A percentile compares a stretch with the other conserved stretches of the same genome.
phyloP scores from a whole-genome alignment of 1,139 yeast genomes.

The Wickerhamomyces sp. region DNA sequence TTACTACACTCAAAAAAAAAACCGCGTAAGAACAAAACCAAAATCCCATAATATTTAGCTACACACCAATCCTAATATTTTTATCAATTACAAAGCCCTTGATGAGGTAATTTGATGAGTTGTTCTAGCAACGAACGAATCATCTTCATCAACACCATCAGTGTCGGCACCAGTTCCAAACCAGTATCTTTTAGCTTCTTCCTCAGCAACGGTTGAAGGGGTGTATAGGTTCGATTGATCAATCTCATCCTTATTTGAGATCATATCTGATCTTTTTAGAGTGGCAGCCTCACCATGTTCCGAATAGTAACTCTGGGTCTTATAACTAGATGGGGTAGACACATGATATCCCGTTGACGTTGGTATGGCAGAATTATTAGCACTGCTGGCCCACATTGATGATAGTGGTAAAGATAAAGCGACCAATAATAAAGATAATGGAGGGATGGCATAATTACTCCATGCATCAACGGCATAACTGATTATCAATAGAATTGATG shows the following conservation, averaged over 20 bases:
- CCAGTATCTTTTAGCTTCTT: slow-evolving; percentile 30
- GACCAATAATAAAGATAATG: slow-evolving; percentile 40
- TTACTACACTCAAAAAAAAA: neutral
- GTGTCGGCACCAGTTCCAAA: slow-evolving; percentile 14
- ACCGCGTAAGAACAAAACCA: neutral
- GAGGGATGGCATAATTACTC: slow-evolving; percentile 29
- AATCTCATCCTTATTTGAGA: slow-evolving; percentile 5
- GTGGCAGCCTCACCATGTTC: slow-evolving; percentile 11
- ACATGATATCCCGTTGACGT: slow-evolving; percentile 21
- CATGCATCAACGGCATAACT: slow-evolving; percentile 35
- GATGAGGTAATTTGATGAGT: slow-evolving; percentile 13
- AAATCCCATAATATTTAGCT: too few species aligned
- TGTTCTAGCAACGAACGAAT: slow-evolving; percentile 17
- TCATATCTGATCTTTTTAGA: slow-evolving; percentile 4
- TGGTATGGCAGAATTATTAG: slow-evolving; percentile 39
- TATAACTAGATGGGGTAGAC: slow-evolving; percentile 12
- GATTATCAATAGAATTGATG: slow-evolving; percentile 60
- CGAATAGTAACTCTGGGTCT: slow-evolving; percentile 15
- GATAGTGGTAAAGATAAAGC: slow-evolving; percentile 76
- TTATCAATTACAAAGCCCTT: too few species aligned
- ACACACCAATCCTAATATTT: neutral
- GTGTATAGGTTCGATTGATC: slow-evolving; percentile 23
- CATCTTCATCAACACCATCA: slow-evolving; percentile 14
- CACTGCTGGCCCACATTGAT: slow-evolving; percentile 80
- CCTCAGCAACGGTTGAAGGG: slow-evolving; percentile 28